Evolutionary conservation across 192 early-diverging fungal species (phyloP).

Genomic region (Chytriomyces confervae): DNA sequence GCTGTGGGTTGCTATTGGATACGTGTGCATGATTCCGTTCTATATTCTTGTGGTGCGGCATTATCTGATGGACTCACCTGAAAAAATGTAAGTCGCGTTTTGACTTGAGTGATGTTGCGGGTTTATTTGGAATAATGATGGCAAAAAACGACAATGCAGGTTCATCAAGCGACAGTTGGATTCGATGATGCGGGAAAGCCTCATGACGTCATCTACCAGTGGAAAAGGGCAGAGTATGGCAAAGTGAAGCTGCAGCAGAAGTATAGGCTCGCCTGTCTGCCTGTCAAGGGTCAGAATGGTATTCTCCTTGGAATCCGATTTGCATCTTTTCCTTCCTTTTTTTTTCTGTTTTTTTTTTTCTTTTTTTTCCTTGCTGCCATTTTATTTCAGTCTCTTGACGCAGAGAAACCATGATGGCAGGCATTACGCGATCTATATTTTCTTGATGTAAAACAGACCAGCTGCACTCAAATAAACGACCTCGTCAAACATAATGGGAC

Average conservation of each 20-base stretch:
- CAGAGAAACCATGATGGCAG: too few relatives aligned
- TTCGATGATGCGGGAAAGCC: background rate
- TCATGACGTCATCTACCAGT: too few relatives aligned
- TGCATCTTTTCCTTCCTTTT: too few relatives aligned
- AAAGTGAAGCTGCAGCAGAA: background rate
- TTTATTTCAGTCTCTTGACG: too few relatives aligned
- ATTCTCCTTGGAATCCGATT: too few relatives aligned
- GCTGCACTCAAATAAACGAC: too few relatives aligned
- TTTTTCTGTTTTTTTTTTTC: too few relatives aligned
- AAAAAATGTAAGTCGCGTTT: constrained; percentile 16
- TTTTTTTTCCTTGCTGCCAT: too few relatives aligned
- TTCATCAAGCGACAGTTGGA: background rate
- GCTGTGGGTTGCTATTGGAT: background rate
- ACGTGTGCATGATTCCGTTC: background rate
- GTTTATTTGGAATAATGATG: background rate
- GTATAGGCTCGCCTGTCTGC: too few relatives aligned
- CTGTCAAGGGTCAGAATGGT: background rate
- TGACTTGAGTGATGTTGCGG: background rate
- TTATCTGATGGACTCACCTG: constrained; percentile 9
- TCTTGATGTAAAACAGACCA: too few relatives aligned
- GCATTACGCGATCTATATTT: too few relatives aligned
- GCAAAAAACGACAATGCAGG: background rate
- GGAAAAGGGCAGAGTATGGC: background rate
- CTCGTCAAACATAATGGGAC: too few relatives aligned
- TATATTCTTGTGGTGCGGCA: constrained; percentile 13